Base-by-base conservation (phyloP, 768 basidiomycete genomes). In the Boletus speciosus region DNA sequence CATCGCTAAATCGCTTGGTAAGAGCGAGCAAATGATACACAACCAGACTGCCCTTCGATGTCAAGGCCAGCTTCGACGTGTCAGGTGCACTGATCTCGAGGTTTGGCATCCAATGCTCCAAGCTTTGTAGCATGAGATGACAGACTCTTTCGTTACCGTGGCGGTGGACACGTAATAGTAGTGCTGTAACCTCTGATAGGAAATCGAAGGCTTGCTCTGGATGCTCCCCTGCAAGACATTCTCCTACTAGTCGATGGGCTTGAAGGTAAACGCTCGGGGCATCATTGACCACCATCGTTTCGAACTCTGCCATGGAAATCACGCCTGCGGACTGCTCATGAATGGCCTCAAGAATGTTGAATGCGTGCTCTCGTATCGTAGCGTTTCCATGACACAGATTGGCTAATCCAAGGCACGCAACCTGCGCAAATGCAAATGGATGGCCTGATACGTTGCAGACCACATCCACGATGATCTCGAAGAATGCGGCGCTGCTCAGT, bases 1-100 rank as follows among this genome's bases (percentile, higher is more conserved):
- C 81, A 55, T 86, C 80, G 9, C 81, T 80, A 63, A 87, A 92
- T 49, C 86, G 83, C 44, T 88, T 73, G 27, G 90, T 92, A 53
- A 98, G 76, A n/a, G 86, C 81, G 58, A 94, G 84, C 21, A 97
- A 76, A 66, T 95, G 86, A 63, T 88, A 88, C 11, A 96, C 76
- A 16, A 85, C 82, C 12, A 79, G 73, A 48, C 81, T 76, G 2
- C 86, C 89, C 42, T 84, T 81, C 2, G 61, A 40, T 8, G 71
- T 69, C 50, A 72, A 54, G 11, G 59, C 49, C 50, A 66, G 40
- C 43, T 51, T 66, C 14, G 56, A 57, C 39, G 74, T 72, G 50
- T 85, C 82, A 2, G 76, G 73, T 69, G 85, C 80, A 25, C 37
- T 62, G 45, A 70, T 58, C 53, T 86, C 80, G 66, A 95, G 81